Conservation (phyloP, 805 yeast species). For the Nakazawaea sp. region DNA sequence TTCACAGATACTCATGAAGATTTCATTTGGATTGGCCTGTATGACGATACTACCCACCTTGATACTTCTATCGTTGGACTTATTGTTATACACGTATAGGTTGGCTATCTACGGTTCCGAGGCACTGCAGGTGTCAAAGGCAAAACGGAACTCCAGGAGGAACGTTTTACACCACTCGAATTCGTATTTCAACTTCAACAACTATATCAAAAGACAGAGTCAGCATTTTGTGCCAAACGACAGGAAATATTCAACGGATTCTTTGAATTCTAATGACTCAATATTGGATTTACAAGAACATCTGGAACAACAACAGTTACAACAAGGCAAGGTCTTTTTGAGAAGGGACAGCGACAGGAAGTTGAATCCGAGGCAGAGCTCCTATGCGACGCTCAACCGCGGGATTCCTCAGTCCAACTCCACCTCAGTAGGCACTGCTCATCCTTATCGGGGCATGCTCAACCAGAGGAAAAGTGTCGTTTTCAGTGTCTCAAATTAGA, state of each 20-base stretch:
- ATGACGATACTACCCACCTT: neutral
- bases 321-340: neutral
- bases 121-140: neutral
- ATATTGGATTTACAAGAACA: neutral
- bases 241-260: slow-evolving; percentile 4
- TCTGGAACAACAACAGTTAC: neutral
- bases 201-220: slow-evolving; percentile 3
- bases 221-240: neutral
- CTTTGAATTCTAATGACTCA: slow-evolving; percentile 9
- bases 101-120: neutral
- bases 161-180: slow-evolving; percentile 4
- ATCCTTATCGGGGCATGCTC: no score
- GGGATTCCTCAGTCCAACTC: no score
- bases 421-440: no score
- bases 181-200: slow-evolving; percentile 9
- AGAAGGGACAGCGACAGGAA: no score
- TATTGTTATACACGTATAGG: neutral
- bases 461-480: no score
- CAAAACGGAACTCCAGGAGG: neutral
- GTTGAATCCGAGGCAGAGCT: no score
- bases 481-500: no score
- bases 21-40: neutral
- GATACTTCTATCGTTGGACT: neutral
- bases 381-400: no score
- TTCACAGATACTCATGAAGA: neutral